Base-by-base conservation (phyloP, 208 protist species). In the Herpetomonas samuelpessoai region DNA sequence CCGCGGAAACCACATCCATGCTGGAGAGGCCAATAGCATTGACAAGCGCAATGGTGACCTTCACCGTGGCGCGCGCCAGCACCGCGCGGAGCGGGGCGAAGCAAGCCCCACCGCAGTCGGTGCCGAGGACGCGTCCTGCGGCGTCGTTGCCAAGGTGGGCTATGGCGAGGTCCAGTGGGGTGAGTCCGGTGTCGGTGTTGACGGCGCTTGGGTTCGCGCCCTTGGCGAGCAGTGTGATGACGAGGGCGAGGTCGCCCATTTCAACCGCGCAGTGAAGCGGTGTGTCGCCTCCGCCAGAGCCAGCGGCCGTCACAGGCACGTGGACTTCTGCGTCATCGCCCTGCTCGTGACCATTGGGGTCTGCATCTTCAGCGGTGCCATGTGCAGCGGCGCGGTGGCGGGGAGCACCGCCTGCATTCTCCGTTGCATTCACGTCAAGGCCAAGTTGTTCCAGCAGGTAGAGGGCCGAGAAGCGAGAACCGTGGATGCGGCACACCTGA, bases 401-500 rank as follows among this genome's bases (percentile, higher is more conserved):
- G 22, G 45, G 19, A 22, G n/a, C 48, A 9, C 4, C 6, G 19
- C 39, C 14, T 1, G 22, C 1, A 12, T 19, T 47, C 24, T 72
- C 59, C 7, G 46, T 3, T 22, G 45, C 64, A 63, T 93, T 84
- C 25, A 91, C 79, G 30, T 85, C 71, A 2, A 88, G 25, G 2
- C 62, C 66, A 0, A 87, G 60, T 29, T 88, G 70, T 50, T 94
- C 88, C 45, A 91, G 71, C 10, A 91, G 59, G 55, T 89, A 92
- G 2, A 90, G 65, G 3, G 75, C 73, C 0, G 74, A 68, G 54
- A 71, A 80, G n/a, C 30, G 29, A 16, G 57, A 68, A 14, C 79
- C 83, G 2, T 59, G 12, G 22, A 62, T 30, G 55, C 69, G 62
- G 61, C 81, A 87, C 14, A 86, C 76, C 9, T n/a, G 41, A 62